A percentile compares a stretch with the other conserved stretches of the same genome.
phyloP scores from a whole-genome alignment of 768 basidiomycete species.

The Phlegmacium glaucopus region DNA sequence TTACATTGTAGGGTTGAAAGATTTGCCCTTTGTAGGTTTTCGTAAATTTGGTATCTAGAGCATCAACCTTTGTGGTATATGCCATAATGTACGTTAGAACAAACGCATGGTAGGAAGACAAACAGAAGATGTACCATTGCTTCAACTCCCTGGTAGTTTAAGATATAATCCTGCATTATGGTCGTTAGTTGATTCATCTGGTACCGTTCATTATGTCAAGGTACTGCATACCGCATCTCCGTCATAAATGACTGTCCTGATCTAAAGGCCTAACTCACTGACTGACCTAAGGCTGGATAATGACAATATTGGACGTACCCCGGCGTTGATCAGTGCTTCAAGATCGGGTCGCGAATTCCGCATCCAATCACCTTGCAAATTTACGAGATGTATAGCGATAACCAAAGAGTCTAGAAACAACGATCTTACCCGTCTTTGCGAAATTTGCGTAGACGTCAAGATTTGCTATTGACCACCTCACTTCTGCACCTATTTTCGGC shows the following conservation, averaged over 20 bases:
- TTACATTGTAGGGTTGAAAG: constrained; percentile 45
- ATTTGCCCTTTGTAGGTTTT: constrained; percentile 33
- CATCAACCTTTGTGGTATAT: constrained; percentile 33
- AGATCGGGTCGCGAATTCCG: constrained; percentile 42
- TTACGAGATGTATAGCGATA: background rate
- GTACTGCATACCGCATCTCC: constrained; percentile 48
- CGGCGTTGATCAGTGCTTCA: constrained; percentile 56
- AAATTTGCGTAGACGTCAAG: constrained; percentile 43
- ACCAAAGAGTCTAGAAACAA: background rate
- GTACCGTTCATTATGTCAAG: background rate
- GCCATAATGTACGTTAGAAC: background rate
- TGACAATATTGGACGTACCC: constrained; percentile 23
- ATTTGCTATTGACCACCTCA: constrained; percentile 39
- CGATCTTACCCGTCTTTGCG: constrained; percentile 34
- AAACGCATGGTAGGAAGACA: background rate
- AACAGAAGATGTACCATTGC: constrained; percentile 40
- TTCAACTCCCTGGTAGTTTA: constrained; percentile 56
- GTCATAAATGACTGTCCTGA: constrained; percentile 48
- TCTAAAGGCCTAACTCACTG: constrained; percentile 13
- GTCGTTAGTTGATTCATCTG: background rate
- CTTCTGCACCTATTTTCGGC: constrained; percentile 39
- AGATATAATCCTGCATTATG: constrained; percentile 42
- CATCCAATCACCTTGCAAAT: constrained; percentile 57
- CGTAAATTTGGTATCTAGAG: constrained; percentile 44
- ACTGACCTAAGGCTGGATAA: background rate